Percentiles rank a stretch among this genome's conserved stretches.
phyloP scores from a whole-genome alignment of 768 basidiomycete genomes.

The Pisolithus marmoratus region DNA sequence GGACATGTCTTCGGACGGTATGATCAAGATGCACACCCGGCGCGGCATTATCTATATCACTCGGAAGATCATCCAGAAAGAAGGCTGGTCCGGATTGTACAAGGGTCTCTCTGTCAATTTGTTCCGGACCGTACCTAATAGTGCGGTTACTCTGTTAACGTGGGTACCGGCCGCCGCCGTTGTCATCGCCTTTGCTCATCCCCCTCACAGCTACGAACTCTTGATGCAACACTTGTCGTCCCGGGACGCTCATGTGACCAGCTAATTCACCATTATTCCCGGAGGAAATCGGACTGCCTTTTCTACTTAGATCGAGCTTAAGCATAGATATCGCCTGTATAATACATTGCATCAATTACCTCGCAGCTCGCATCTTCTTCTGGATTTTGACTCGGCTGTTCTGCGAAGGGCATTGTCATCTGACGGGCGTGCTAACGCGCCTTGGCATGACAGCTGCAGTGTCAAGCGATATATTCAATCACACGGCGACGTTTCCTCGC shows the following conservation, averaged over 20 bases:
- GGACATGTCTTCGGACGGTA: slow-evolving; percentile 54
- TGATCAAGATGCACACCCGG: slow-evolving; percentile 48
- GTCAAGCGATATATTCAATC: too few relatives aligned
- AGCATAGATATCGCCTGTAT: too few relatives aligned
- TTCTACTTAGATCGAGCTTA: too few relatives aligned
- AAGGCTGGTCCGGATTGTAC: slow-evolving; percentile 89
- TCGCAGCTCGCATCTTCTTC: too few relatives aligned
- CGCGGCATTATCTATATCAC: slow-evolving; percentile 74
- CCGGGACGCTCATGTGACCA: background rate
- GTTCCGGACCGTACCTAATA: slow-evolving; percentile 91
- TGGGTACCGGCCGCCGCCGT: slow-evolving; percentile 5
- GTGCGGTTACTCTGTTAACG: slow-evolving; percentile 86
- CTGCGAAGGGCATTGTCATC: too few relatives aligned
- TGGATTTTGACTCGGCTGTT: too few relatives aligned
- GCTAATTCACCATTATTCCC: background rate
- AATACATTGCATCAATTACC: too few relatives aligned
- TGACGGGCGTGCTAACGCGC: too few relatives aligned
- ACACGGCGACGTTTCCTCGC: too few relatives aligned
- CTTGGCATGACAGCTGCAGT: too few relatives aligned
- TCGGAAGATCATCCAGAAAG: slow-evolving; percentile 64
- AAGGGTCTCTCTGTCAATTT: slow-evolving; percentile 93
- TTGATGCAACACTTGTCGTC: slow-evolving; percentile 29
- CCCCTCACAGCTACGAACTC: slow-evolving; percentile 22
- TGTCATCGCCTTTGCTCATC: slow-evolving; percentile 2
- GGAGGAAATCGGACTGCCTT: too few relatives aligned